Conservation (phyloP, 495 filamentous ascomycete species). For the Talaromyces adpressus region DNA sequence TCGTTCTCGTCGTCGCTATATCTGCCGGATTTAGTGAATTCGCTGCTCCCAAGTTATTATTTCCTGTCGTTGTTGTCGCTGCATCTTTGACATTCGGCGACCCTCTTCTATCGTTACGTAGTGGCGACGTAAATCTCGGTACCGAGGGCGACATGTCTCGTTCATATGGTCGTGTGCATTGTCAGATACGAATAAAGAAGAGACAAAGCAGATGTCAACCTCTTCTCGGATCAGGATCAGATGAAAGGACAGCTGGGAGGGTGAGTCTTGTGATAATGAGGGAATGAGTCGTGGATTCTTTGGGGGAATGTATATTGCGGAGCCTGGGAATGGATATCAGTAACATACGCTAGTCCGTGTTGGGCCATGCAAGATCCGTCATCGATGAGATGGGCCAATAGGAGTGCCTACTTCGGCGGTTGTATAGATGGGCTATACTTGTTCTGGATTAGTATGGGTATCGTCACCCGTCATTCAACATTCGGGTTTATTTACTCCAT, state of each 20-base stretch:
- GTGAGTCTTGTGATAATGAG: not conserved
- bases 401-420: not conserved
- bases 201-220: not conserved
- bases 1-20: not conserved
- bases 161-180: not conserved
- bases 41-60: not conserved
- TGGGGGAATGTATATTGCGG: not conserved
- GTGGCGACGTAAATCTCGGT: slow-evolving; percentile 2
- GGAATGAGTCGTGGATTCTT: not conserved
- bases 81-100: not conserved
- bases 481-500: not conserved
- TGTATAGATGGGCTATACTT: not conserved
- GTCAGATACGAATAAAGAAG: not conserved
- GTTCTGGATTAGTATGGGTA: not conserved
- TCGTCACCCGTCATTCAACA: not conserved
- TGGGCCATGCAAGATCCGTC: not conserved
- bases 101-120: slow-evolving; percentile 6
- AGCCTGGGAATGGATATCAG: not conserved
- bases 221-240: not conserved
- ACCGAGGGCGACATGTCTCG: slow-evolving; percentile 3
- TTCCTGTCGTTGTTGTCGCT: not conserved
- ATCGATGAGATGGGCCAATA: not conserved
- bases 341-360: not conserved
- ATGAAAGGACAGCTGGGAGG: not conserved
- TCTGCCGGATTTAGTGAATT: not conserved